Base-by-base conservation (phyloP, 257 asterid species). In the Avicennia marina region DNA sequence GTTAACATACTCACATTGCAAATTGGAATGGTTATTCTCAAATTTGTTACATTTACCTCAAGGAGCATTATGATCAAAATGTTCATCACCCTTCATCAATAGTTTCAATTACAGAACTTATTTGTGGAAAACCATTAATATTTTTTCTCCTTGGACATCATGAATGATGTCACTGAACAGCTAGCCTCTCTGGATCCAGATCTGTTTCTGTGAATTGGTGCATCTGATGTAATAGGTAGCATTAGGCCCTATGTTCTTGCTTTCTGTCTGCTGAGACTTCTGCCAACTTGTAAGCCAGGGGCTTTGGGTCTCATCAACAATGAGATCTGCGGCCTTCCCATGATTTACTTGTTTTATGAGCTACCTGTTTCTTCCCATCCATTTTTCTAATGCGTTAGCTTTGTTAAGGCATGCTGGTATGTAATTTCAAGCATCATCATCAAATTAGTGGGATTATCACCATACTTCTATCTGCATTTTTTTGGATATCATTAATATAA, bases 271-370 rank as follows among this genome's bases (percentile, higher is more conserved):
- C 29, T 47, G 57, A 34, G 18, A 33, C 7, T 47, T 22, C 44
- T 2, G 24, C 20, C 39, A 7, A 36, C 21, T 12, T 60, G 18
- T 27, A 9, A 17, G 13, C 20, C 18, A 5, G 7, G 33, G 58
- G 33, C 48, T 36, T 38, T 54, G 60, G 47, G 32, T 54, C 18
- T 62, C 54, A 29, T 62, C 21, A 40, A 38, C 7, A 22, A 11
- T 11, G n/a, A n/a, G n/a, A n/a, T 41, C 32, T 49, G 4, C 45
- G 16, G 18, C 1, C 17, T 29, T 10, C 26, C 13, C 40, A 10
- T 10, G 10, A 36, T 36, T 29, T 29, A 8, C 34, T 4, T 29
- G 34, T 4, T 29, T 29, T 29, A 29, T 29, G 34, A 8, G 34
- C 34, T 29, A 29, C 34, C 8, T 29, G 34, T 8, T 29, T 4